Conservation (phyloP, 169 alveolate genomes). For the Plasmodium knowlesi region DNA sequence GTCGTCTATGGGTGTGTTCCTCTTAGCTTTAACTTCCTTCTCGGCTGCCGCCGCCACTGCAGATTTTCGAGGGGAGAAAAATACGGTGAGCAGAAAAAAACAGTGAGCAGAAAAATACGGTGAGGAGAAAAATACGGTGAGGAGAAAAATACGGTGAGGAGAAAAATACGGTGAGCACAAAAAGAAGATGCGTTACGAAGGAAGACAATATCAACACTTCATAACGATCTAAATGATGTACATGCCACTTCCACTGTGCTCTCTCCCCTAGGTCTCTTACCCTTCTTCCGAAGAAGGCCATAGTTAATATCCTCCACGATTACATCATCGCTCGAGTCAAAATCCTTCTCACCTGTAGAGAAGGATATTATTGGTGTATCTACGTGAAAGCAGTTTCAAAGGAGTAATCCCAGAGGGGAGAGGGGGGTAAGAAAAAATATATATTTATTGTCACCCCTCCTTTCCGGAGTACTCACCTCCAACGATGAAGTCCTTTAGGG, state of each 20-base stretch:
- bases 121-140: not conserved
- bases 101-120: no score
- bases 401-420: no score
- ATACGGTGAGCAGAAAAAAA: no score
- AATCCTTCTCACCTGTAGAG: slow-evolving; percentile 53
- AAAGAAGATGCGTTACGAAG: not conserved
- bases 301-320: slow-evolving; percentile 21
- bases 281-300: slow-evolving; percentile 27
- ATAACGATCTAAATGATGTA: not conserved
- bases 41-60: not conserved
- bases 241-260: not conserved
- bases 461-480: slow-evolving; percentile 39
- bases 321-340: slow-evolving; percentile 73
- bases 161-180: not conserved
- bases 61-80: not conserved
- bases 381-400: not conserved
- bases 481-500: slow-evolving; percentile 50
- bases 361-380: not conserved
- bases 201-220: not conserved
- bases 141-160: no score
- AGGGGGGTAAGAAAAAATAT: not conserved
- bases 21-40: slow-evolving; percentile 4
- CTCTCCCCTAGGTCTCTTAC: not conserved
- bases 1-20: slow-evolving; percentile 15
- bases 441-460: not conserved